Base-by-base conservation (phyloP, 176 grass and related monocot species). In the Carex pumila region DNA sequence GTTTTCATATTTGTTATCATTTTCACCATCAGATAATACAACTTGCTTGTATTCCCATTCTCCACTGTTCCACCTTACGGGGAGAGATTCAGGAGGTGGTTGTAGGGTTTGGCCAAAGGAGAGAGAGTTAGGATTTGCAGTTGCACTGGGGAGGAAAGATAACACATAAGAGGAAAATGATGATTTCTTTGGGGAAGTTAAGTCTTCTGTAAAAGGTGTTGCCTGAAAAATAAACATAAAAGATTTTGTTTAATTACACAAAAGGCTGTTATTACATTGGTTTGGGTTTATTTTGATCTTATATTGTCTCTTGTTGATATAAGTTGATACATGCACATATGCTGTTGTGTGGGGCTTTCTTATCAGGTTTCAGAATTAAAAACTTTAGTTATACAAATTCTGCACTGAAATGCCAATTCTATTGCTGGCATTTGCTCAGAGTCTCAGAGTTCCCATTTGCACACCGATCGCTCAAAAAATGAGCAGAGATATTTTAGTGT, bases 131-230 rank as follows among this genome's bases (percentile, higher is more conserved):
- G 13, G 79, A 64, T 54, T 79, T 65, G 18, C 66, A 74, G 81
- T 90, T 79, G 86, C 39, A 22, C 53, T 79, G 53, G 90, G 88
- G 56, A 90, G 59, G 87, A 86, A 70, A 86, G 94, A 89, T 76
- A 90, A 65, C 9, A 89, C 30, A n/a, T 90, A 87, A 61, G 94
- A 91, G 36, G 89, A 90, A 60, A 90, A 83, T 22, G 86, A 84
- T 52, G 70, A 82, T 83, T 87, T 92, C 36, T 85, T 79, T 66
- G 88, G 83, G 29, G 88, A 79, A 84, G 41, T 82, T 79, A 86
- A 87, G 83, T 89, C 82, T 55, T 91, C 89, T 0, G 64, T 82
- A 55, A 87, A 92, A 34, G 67, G 61, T 3, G 69, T 79, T 87
- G 63, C 89, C 94, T 93, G 82, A 92, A 71, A 81, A 81, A 29